Conservation (phyloP, 192 early-diverging fungal species). For the Podila clonocystis region DNA sequence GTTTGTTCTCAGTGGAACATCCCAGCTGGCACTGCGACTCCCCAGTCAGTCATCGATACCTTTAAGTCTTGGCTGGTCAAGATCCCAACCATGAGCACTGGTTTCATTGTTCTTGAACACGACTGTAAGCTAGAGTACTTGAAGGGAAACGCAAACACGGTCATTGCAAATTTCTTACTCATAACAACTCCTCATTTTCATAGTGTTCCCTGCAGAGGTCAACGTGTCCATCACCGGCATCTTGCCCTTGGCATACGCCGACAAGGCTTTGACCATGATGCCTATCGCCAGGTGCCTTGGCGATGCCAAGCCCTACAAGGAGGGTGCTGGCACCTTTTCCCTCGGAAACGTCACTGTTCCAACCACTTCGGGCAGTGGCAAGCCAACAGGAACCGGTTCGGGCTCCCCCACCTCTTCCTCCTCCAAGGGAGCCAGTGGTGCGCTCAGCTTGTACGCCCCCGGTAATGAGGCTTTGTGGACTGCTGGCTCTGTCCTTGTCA, state of each 20-base stretch:
- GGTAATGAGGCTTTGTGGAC: too few species aligned
- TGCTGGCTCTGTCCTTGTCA: too few species aligned
- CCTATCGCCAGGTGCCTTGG: constrained; percentile 51
- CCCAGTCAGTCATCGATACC: constrained; percentile 30
- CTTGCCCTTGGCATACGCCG: constrained; percentile 36
- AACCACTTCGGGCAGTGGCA: too few species aligned
- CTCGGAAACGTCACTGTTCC: not conserved
- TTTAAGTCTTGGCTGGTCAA: constrained; percentile 57
- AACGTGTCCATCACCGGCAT: constrained; percentile 54
- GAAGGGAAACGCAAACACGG: too few species aligned
- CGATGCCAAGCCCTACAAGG: constrained; percentile 50
- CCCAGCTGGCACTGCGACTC: constrained; percentile 24
- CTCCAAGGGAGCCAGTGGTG: not conserved
- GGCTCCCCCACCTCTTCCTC: not conserved
- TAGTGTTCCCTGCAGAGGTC: constrained; percentile 58
- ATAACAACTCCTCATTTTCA: constrained; percentile 1
- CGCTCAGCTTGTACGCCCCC: too few species aligned
- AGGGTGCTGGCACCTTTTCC: constrained; percentile 38
- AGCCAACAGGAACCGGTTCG: not conserved
- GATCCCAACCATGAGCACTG: constrained; percentile 52
- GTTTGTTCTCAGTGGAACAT: constrained; percentile 31
- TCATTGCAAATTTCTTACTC: too few species aligned
- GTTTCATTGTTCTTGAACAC: constrained; percentile 63
- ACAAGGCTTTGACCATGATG: constrained; percentile 32
- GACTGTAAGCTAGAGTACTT: constrained; percentile 35